Evolutionary conservation across 306 rosid species (phyloP).

Genomic region (Casuarina cunninghamiana): DNA sequence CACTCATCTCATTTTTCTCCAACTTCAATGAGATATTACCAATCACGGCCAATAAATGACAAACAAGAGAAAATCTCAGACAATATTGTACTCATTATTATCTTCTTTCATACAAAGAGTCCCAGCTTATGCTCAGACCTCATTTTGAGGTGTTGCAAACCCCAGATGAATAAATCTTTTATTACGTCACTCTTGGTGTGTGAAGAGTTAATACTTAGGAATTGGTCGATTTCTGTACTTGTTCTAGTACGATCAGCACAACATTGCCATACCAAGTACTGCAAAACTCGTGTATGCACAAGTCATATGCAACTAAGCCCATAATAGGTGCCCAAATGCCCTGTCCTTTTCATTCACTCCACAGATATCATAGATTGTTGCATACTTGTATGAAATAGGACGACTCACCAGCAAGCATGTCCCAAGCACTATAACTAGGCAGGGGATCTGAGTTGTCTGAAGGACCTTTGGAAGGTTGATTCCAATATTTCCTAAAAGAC

Average conservation of each 20-base stretch:
- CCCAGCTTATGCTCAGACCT: not conserved
- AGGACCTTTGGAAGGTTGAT: slow-evolving; percentile 50
- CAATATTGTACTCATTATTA: not conserved
- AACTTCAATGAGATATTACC: not conserved
- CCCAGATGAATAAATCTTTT: not conserved
- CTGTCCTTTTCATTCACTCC: not conserved
- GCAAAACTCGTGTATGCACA: not conserved
- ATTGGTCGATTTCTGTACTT: not conserved
- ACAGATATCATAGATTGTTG: not conserved
- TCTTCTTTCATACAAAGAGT: not conserved
- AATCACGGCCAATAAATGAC: not conserved
- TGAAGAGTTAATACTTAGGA: not conserved
- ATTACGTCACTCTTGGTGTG: not conserved
- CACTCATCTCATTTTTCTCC: not conserved
- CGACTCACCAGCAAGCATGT: slow-evolving; percentile 75
- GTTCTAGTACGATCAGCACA: not conserved
- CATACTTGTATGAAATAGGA: not conserved
- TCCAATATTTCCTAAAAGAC: slow-evolving; percentile 65
- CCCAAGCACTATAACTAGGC: slow-evolving; percentile 59
- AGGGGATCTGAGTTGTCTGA: slow-evolving; percentile 56
- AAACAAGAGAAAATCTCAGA: not conserved
- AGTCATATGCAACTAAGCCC: not conserved
- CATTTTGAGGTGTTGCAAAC: not conserved
- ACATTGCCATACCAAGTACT: not conserved
- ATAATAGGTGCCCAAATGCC: not conserved